Base-by-base conservation (phyloP, 257 asterid genomes). In the Ehretia macrophylla region DNA sequence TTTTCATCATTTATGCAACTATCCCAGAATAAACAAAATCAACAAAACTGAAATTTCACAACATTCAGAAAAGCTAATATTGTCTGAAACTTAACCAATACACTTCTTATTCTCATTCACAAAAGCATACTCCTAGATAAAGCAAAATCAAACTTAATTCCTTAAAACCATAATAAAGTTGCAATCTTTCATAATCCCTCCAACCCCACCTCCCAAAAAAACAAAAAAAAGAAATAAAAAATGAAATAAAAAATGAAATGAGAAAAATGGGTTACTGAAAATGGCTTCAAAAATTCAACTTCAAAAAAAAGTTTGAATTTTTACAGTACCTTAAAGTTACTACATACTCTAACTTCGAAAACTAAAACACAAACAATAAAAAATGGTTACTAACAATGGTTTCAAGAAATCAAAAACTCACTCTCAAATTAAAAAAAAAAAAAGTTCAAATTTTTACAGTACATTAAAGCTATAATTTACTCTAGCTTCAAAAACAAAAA, bases 61-160 rank as follows among this genome's bases (percentile, higher is more conserved):
- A 68, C 57, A n/a, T 65, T 55, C 47, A 44, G 71, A 42, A 64
- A 72, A 57, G 74, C 81, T 60, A 69, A 49, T 74, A 68, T 70
- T 72, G 63, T 47, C 79, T 20, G 67, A 68, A 69, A 57, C 81
- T 79, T 70, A 32, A 65, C 74, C 76, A 67, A 44, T 37, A 81
- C 80, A 51, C 77, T 69, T 48, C 13, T 10, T 14, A 66, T 16
- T 55, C 22, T 70, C 59, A 69, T 64, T 44, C 19, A 46, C 58
- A 63, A 38, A 53, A 75, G 57, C 4, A 63, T 32, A 70, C 50
- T 53, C 71, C 58, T 60, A 12, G 14, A 50, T 16, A 42, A 58
- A 80, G 56, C 51, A 44, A 75, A 55, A 54, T 27, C 62, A 48
- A 40, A 67, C 38, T 63, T 62, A 55, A 58, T 45, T 56, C 75